Evolutionary conservation across 73 alveolate genomes (phyloP), one percentile per base, ranked within the genome.

Genomic region (Blepharisma japonicum): DNA sequence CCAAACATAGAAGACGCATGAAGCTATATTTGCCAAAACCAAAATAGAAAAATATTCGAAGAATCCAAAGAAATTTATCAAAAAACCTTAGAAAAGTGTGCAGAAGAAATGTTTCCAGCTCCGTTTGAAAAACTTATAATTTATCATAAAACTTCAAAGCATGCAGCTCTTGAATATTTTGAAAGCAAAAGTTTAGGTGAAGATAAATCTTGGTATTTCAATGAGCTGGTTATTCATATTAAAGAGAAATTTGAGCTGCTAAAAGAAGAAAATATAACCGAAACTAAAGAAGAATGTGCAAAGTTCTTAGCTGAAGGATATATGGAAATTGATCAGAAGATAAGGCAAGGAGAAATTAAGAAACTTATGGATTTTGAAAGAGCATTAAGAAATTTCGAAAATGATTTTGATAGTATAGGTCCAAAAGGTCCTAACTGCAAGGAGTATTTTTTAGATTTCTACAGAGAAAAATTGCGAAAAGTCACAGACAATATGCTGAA

Each of bases 1-100:
- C 98, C 98, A 9, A 86, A 85, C 56, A 90, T 92, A 47, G 91
- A 92, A 56, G 55, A 83, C 7, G 84, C 94, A 11, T 85, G 92
- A 90, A 71, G 84, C 4, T 86, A 88, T 56, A 84, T 92, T 39
- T 89, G 95, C 61, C 89, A 93, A 49, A 87, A 71, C 71, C 87
- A 93, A 77, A 77, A 86, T 56, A 77, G 81, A 71, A 76, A 84
- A 20, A 96, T 90, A 14, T 42, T 84, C 42, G 55, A 81, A 49
- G 92, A 88, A 47, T 79, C 96, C 14, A 56, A 45, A 11, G 85
- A 85, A 25, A 55, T 49, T 38, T 92, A 81, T 79, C 92, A 87
- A 21, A 66, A 87, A 72, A 68, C 23, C 2, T 14, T 67, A 0
- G 27, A 7, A 53, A n/a, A 53, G 4, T 20, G 21, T n/a, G 66